Conservation (phyloP, 495 filamentous ascomycete genomes). For the Jackrogersella minutella region DNA sequence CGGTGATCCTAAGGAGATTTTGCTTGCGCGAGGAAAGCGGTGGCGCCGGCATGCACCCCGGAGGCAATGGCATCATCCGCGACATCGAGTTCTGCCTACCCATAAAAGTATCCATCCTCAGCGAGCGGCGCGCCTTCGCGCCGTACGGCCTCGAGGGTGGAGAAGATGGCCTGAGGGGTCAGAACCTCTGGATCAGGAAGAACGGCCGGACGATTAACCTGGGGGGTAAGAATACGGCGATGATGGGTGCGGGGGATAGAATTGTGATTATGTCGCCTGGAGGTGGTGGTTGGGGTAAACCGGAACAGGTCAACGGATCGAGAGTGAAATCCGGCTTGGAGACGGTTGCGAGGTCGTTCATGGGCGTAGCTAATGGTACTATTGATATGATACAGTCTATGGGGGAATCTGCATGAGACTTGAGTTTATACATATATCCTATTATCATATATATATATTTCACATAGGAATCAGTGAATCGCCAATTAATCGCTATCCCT, state of each 20-base stretch:
- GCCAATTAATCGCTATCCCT: too few species aligned
- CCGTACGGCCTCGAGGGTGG: conserved; percentile 91
- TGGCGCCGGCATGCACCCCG: conserved; percentile 76
- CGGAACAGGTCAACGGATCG: not conserved
- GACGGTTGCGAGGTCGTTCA: not conserved
- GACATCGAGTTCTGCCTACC: conserved; percentile 96
- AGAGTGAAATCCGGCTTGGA: not conserved
- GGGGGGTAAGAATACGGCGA: conserved; percentile 90
- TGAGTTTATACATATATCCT: too few species aligned
- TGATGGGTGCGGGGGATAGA: conserved; percentile 83
- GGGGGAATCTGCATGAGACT: not conserved
- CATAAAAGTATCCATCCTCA: conserved; percentile 85
- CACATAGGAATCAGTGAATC: too few species aligned
- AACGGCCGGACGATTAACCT: conserved; percentile 67
- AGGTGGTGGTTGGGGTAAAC: conserved; percentile 73
- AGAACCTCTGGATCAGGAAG: conserved; percentile 80
- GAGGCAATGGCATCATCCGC: conserved; percentile 87
- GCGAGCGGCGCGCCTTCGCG: conserved; percentile 81
- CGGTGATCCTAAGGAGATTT: conserved; percentile 85
- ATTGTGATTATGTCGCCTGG: conserved; percentile 76
- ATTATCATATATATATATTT: too few species aligned
- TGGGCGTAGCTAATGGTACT: not conserved
- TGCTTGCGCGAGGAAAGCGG: conserved; percentile 74
- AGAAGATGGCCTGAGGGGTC: conserved; percentile 74
- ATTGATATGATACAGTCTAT: conserved; percentile 2